phyloP scores from a whole-genome alignment of 1,284 basidiomycete species.

The Boletus nobilissimus region DNA sequence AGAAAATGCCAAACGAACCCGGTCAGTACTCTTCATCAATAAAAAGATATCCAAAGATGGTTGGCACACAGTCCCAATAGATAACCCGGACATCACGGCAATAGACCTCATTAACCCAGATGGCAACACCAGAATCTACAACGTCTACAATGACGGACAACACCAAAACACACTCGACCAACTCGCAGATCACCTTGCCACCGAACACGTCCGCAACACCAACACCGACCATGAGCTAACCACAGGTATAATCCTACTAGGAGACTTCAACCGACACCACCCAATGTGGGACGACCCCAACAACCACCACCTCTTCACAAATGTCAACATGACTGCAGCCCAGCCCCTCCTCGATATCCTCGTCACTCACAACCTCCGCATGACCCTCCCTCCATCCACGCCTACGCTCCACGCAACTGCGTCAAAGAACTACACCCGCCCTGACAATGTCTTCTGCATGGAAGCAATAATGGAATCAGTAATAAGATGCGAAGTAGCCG shows the following conservation, averaged over 20 bases:
- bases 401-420: neutral
- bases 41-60: neutral
- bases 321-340: neutral
- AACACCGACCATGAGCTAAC: too few species aligned
- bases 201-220: too few species aligned
- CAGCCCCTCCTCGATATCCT: neutral
- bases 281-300: neutral
- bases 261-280: too few species aligned
- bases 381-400: neutral
- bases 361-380: neutral
- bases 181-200: too few species aligned
- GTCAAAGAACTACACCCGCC: neutral
- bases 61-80: neutral
- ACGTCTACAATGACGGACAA: too few species aligned
- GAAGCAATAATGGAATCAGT: accelerated
- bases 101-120: too few species aligned
- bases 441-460: neutral
- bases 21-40: neutral
- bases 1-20: neutral
- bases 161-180: too few species aligned
- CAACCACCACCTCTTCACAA: neutral
- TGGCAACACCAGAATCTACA: neutral
- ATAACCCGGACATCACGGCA: too few species aligned
- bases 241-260: too few species aligned
- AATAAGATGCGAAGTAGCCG: too few species aligned